These are phyloP conservation scores for Rhizopogon vulgaris DNA, from an alignment of 768 basidiomycete genomes.

Conservation along the genomic window DNA sequence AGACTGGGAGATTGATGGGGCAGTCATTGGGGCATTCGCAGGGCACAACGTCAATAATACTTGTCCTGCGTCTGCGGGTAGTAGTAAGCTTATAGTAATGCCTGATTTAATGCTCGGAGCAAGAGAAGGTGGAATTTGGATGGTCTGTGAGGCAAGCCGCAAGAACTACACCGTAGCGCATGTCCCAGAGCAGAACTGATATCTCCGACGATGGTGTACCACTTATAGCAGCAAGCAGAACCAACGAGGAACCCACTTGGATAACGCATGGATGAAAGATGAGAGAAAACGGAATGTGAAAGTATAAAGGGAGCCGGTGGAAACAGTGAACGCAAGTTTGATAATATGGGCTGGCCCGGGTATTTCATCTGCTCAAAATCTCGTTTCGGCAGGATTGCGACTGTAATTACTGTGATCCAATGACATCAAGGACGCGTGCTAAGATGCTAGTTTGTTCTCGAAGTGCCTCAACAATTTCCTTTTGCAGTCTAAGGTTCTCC, in stretches of 20 bases:
- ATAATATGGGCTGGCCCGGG: conserved; percentile 38
- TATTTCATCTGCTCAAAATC: too few relatives aligned
- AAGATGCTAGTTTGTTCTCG: too few relatives aligned
- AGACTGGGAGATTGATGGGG: conserved; percentile 24
- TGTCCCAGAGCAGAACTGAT: conserved; percentile 58
- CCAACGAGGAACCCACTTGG: conserved; percentile 51
- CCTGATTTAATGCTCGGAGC: conserved; percentile 20
- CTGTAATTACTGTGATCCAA: too few relatives aligned
- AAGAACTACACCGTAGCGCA: conserved; percentile 63
- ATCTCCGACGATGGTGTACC: conserved; percentile 32
- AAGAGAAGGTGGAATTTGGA: conserved; percentile 44
- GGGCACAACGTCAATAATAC: conserved; percentile 39
- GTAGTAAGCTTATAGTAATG: conserved; percentile 26
- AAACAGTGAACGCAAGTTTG: conserved; percentile 54
- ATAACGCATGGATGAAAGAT: conserved; percentile 55
- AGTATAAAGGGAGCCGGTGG: conserved; percentile 74
- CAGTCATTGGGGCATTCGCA: conserved; percentile 8
- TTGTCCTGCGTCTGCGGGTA: conserved; percentile 39
- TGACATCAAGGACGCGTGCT: too few relatives aligned
- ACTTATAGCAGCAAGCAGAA: conserved; percentile 45
- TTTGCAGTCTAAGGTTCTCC: too few relatives aligned
- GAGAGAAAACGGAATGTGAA: conserved; percentile 63
- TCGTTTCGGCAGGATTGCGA: too few relatives aligned
- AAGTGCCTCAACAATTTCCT: too few relatives aligned
- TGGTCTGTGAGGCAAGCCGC: conserved; percentile 41